A percentile compares a stretch with the other conserved stretches of the same genome.
phyloP scores from a whole-genome alignment of 192 early-diverging fungal genomes.

The Coemansia aciculifera region DNA sequence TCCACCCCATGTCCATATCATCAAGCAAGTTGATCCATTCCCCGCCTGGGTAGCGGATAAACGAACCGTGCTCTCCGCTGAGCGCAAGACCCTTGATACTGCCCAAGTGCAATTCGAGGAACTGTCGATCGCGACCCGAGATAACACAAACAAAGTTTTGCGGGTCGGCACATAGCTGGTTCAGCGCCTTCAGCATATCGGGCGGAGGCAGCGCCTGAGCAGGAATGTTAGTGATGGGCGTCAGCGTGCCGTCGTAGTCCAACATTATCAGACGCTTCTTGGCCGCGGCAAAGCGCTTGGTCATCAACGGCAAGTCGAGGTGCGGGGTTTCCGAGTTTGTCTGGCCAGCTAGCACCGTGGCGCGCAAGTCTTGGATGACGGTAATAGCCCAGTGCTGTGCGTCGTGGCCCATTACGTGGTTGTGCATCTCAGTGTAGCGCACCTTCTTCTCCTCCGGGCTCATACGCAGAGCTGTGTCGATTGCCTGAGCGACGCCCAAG shows the following conservation, averaged over 20 bases:
- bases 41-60: constrained; percentile 80
- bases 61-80: constrained; percentile 94
- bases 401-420: constrained; percentile 79
- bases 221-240: constrained; percentile 85
- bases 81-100: constrained; percentile 73
- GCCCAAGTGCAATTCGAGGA: constrained; percentile 84
- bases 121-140: constrained; percentile 85
- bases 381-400: constrained; percentile 84
- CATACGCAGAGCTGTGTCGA: constrained; percentile 85
- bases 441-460: constrained; percentile 65
- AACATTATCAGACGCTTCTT: constrained; percentile 85
- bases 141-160: constrained; percentile 87
- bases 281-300: constrained; percentile 39
- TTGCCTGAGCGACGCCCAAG: constrained; percentile 80
- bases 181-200: constrained; percentile 77
- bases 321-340: constrained; percentile 30
- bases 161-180: constrained; percentile 69
- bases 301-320: constrained; percentile 30
- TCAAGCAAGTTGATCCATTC: constrained; percentile 76
- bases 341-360: constrained; percentile 49
- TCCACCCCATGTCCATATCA: constrained; percentile 87
- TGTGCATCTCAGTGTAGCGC: constrained; percentile 65
- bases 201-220: constrained; percentile 77
- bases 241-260: constrained; percentile 97
- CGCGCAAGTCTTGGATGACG: constrained; percentile 75